Evolutionary conservation across 1,139 yeast genomes (phyloP).

Genomic region (Saccharomyces hybrid): DNA sequence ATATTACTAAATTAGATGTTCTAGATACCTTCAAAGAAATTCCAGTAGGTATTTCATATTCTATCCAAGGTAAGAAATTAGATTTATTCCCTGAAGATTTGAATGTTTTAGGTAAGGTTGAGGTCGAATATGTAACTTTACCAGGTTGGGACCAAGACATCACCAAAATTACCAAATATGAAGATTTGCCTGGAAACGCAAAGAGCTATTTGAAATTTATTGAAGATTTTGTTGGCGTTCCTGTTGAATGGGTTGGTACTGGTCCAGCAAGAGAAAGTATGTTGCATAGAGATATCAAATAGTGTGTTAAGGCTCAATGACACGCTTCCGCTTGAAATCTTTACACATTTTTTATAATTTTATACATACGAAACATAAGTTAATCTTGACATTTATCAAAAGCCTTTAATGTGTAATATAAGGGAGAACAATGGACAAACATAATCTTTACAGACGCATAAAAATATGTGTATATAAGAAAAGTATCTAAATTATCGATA

Average conservation of each 20-base stretch:
- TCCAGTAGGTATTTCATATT: slow-evolving; percentile 77
- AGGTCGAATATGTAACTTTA: slow-evolving; percentile 78
- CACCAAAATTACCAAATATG: slow-evolving; percentile 58
- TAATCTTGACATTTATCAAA: background rate
- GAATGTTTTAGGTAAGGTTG: slow-evolving; percentile 71
- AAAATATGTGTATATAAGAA: background rate
- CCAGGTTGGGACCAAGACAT: slow-evolving; percentile 94
- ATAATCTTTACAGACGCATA: background rate
- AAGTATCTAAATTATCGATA: background rate
- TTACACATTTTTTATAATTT: background rate
- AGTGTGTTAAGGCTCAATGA: background rate
- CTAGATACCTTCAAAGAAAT: slow-evolving; percentile 84
- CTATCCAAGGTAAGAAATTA: slow-evolving; percentile 64
- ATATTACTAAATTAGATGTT: slow-evolving; percentile 92
- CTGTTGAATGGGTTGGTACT: slow-evolving; percentile 95
- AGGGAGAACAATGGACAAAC: background rate
- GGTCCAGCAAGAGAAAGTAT: slow-evolving; percentile 93
- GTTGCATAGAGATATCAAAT: slow-evolving; percentile 37
- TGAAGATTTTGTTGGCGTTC: slow-evolving; percentile 76
- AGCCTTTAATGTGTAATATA: background rate
- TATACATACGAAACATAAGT: background rate
- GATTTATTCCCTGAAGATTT: slow-evolving; percentile 90
- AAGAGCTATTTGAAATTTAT: slow-evolving; percentile 73
- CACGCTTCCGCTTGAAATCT: background rate
- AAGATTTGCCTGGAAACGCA: slow-evolving; percentile 82